These are phyloP conservation scores for Chrysanthemum seticuspe DNA, from an alignment of 129 eudicot species.

Conservation along the genomic window DNA sequence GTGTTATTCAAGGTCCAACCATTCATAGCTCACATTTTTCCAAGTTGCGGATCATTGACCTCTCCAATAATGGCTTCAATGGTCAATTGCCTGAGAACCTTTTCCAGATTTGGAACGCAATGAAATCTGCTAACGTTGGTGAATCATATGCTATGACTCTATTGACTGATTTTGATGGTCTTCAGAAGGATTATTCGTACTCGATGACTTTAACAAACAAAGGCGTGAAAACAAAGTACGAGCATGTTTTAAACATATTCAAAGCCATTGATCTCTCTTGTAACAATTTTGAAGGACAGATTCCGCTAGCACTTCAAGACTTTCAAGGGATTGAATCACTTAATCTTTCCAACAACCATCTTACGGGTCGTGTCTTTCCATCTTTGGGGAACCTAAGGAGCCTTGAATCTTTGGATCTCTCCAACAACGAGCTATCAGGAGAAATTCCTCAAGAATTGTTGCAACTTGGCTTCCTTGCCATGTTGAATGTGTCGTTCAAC, in stretches of 20 bases:
- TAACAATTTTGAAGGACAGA: constrained; percentile 29
- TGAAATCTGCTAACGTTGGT: not conserved
- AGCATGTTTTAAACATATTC: constrained; percentile 1
- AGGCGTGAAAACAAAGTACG: constrained; percentile 14
- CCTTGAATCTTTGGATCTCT: constrained; percentile 8
- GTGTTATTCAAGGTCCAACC: not conserved
- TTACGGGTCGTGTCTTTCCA: not conserved
- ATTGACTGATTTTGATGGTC: not conserved
- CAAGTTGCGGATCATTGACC: constrained; percentile 30
- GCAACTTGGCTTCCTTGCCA: constrained; percentile 13
- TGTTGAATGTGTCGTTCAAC: constrained; percentile 4
- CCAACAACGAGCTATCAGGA: not conserved
- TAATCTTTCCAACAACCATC: constrained; percentile 13
- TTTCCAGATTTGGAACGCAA: constrained; percentile 17
- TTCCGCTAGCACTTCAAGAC: constrained; percentile 21
- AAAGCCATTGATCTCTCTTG: constrained; percentile 30
- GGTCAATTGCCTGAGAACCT: constrained; percentile 6
- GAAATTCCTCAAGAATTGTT: constrained; percentile 9
- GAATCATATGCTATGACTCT: not conserved
- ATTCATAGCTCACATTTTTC: not conserved
- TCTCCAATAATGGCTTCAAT: constrained; percentile 30
- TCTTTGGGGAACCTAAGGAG: not conserved
- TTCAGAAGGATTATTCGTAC: not conserved
- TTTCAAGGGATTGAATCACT: constrained; percentile 25
- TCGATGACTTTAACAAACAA: constrained; percentile 24